Evolutionary conservation across 768 basidiomycete genomes (phyloP).

Genomic region (Kwoniella europaea): DNA sequence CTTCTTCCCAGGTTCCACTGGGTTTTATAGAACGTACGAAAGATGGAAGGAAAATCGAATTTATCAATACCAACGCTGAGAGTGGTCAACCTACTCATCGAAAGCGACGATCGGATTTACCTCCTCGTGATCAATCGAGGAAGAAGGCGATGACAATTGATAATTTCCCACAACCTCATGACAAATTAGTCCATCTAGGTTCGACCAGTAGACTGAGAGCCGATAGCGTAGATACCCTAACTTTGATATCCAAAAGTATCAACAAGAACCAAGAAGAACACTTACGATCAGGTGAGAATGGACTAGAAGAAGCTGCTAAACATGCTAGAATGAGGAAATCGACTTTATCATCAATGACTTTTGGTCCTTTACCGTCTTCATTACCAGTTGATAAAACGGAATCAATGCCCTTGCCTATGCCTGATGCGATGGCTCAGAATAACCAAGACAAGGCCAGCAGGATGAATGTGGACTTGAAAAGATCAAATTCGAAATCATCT

Average conservation of each 20-base stretch:
- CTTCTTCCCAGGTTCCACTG: conserved; percentile 39
- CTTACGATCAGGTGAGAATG: too few species aligned
- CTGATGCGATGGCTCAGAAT: neutral
- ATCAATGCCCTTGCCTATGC: neutral
- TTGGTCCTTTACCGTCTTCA: neutral
- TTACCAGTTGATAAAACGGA: neutral
- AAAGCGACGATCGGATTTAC: neutral
- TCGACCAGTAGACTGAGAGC: neutral
- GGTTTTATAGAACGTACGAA: conserved; percentile 33
- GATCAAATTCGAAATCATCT: neutral
- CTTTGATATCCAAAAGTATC: neutral
- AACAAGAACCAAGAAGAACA: neutral
- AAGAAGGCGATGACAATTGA: conserved; percentile 1
- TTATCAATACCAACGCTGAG: conserved; percentile 10
- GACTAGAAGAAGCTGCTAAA: neutral
- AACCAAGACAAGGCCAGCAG: neutral
- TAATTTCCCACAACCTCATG: neutral
- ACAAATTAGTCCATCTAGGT: neutral
- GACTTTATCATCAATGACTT: conserved; percentile 3
- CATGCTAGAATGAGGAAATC: conserved; percentile 7
- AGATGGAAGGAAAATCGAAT: conserved; percentile 26
- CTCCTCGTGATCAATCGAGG: conserved; percentile 8
- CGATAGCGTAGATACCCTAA: conserved; percentile 10
- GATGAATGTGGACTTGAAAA: neutral
- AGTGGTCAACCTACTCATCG: neutral